Evolutionary conservation across 345 rosid genomes (phyloP), one percentile per base, ranked within the genome.

Genomic region (Rubroshorea leprosula): DNA sequence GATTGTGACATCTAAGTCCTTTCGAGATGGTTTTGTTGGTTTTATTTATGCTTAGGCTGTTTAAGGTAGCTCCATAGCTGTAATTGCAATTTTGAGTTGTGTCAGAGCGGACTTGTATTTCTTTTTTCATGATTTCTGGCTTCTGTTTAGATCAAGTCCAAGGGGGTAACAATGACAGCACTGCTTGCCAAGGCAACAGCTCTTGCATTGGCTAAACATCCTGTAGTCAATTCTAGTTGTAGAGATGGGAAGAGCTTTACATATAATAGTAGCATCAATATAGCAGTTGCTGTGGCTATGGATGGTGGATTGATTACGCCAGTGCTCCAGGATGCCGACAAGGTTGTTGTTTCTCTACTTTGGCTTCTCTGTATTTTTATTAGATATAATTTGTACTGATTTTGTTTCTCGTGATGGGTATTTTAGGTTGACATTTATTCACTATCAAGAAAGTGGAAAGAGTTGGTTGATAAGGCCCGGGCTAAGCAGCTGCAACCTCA

Each of bases 111-210:
- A n/a, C 26, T 51, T 18, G 10, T 15, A 20, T 41, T 41, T 0
- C 0, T 23, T 35, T 41, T 5, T 23, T 23, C 45, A 31, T 39
- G 39, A 51, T 29, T 7, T 45, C 26, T 72, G 24, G n/a, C n/a
- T 15, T 73, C 57, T 60, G 20, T 66, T 53, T 74, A 93, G 99
- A 81, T 93, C 68, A 93, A 93, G 76, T 80, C 87, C 24, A 93
- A 87, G 81, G 99, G 97, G 39, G 96, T 93, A 53, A 93, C 96
- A 14, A 91, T 88, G 98, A 84, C 96, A 24, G 96, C 98, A 55
- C 77, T 91, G 70, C 79, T 93, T 5, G 96, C 94, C 29, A 93
- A 93, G 83, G 99, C 99, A 9, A 83, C 96, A 0, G 92, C 97
- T 9, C 88, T 89, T 66, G 96, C 99, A 6, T 74, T 93, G 73